Evolutionary conservation across 2,329 filamentous ascomycete genomes (phyloP).

Genomic region (Lizonia empirigonia): DNA sequence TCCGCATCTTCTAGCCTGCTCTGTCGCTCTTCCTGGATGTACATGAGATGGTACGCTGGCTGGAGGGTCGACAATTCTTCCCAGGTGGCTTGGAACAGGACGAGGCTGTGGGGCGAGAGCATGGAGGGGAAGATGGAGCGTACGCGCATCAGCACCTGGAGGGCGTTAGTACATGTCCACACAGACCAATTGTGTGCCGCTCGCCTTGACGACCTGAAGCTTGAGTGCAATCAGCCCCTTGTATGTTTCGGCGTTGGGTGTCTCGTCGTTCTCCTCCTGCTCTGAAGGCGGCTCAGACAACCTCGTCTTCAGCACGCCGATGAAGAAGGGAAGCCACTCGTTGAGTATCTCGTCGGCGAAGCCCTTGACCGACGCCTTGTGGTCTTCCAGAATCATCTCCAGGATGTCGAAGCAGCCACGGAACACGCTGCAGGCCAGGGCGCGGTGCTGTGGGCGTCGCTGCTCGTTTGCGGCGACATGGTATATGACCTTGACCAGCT

Average conservation of each 20-base stretch:
- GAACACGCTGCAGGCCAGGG: conserved; percentile 88
- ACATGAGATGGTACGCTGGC: conserved; percentile 76
- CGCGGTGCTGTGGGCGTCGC: conserved; percentile 76
- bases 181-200: conserved; percentile 11
- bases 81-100: conserved; percentile 88
- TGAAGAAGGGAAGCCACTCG: conserved; percentile 89
- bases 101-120: conserved; percentile 79
- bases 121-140: conserved; percentile 81
- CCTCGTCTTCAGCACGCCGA: conserved; percentile 73
- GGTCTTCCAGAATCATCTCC: conserved; percentile 95
- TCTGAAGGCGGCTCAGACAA: conserved; percentile 67
- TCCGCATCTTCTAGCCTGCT: conserved; percentile 89
- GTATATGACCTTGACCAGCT: conserved; percentile 84
- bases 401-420: conserved; percentile 90
- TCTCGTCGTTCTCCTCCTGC: conserved; percentile 63
- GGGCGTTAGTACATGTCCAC: conserved; percentile 44
- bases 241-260: conserved; percentile 68
- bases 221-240: conserved; percentile 86
- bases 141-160: conserved; percentile 80
- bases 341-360: conserved; percentile 87
- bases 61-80: conserved; percentile 79
- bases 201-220: conserved; percentile 82
- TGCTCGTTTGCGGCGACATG: conserved; percentile 77
- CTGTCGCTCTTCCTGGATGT: conserved; percentile 83
- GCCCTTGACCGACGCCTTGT: conserved; percentile 80